Percentiles rank a stretch among this genome's conserved stretches.
Evolutionary conservation across 163 green algal species (phyloP).

Genomic region (Smithsoniella earleae): DNA sequence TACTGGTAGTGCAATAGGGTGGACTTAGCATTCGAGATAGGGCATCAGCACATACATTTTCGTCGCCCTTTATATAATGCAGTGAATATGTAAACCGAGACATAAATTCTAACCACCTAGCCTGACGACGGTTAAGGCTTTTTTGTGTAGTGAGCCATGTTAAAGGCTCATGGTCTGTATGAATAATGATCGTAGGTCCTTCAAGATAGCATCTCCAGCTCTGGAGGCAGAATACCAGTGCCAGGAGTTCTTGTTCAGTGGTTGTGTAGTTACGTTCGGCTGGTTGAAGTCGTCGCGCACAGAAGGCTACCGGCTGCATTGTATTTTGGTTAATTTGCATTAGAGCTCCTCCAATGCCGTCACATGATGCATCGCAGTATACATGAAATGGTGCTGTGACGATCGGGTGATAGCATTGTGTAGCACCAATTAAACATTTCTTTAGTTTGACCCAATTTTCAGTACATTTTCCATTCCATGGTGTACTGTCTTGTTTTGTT

Average conservation of each 20-base stretch:
- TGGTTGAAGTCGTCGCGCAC: neutral
- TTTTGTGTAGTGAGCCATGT: neutral
- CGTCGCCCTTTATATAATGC: neutral
- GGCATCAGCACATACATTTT: neutral
- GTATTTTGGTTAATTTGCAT: neutral
- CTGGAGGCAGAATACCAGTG: neutral
- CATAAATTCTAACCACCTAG: neutral
- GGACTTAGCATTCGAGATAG: neutral
- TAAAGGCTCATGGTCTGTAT: neutral
- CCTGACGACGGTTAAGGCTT: neutral
- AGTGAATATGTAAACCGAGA: neutral
- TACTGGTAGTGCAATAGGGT: neutral
- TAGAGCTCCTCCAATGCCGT: neutral
- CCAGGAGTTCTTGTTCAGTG: neutral
- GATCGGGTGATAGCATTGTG: neutral
- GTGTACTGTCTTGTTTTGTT: neutral
- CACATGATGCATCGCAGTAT: neutral
- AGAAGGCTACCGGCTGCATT: neutral
- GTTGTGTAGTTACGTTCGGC: neutral
- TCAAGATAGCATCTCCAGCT: constrained; percentile 5
- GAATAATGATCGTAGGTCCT: neutral
- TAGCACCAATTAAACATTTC: neutral
- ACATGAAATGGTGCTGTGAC: constrained; percentile 1
- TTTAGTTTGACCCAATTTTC: neutral
- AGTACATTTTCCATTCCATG: constrained; percentile 1